Base-by-base conservation (phyloP, 2,329 filamentous ascomycete species). In the Aureobasidium sp. region DNA sequence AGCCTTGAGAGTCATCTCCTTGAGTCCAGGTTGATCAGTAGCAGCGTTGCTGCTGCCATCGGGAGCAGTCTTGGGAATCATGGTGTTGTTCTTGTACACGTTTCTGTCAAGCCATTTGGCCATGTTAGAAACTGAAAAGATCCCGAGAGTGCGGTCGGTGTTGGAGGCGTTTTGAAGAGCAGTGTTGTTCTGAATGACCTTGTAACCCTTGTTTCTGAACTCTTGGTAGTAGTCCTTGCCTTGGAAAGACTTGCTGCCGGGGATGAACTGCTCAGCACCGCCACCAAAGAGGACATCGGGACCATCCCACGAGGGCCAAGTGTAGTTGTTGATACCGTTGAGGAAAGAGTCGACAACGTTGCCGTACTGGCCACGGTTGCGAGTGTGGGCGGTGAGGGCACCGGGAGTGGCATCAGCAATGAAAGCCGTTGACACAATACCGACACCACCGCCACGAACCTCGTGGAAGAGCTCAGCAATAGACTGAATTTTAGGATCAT, bases 1-100 rank as follows among this genome's bases (percentile, higher is more conserved):
- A 21, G 88, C 88, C 74, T 94, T 94, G 61, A 90, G 74, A 0
- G 88, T 90, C 88, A 94, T 94, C 39, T 93, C 86, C 71, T 89
- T 91, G 47, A 93, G 80, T 4, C 88, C 88, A 0, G 88, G 88
- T 24, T 91, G 80, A 63, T 93, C 87, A 6, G 78, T 74, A 4
- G 87, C 87, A 35, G 85, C 73, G 14, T 71, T 74, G 37, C 78
- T 75, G 57, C 77, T 77, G 47, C 87, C 87, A 10, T 79, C 74
- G 1, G 88, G 87, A 61, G 85, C 78, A 67, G 90, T 88, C 55
- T 78, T 78, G 57, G 84, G 76, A 40, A 69, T 74, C 59, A 76
- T 72, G 21, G 91, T 73, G 70, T 91, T 90, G 21, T 83, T 72
- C 8, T 73, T 80, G 74, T 87, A 93, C 59, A 94, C 76, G 62